Conservation (phyloP, 176 grass and related monocot genomes). For the Dendrocalamus sinicus region DNA sequence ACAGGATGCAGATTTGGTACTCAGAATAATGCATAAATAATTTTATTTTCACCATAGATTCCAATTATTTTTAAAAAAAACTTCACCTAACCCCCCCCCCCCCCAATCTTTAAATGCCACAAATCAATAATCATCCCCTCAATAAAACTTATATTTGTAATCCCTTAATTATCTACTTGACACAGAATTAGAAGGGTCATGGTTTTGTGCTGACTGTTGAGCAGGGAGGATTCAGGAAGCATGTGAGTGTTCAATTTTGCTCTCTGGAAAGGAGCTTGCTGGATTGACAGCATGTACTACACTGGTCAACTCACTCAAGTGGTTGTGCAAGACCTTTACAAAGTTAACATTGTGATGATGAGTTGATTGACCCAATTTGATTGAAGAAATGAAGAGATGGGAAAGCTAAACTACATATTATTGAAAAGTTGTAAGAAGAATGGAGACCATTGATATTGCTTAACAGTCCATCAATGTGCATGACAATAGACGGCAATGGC, state of each 20-base stretch:
- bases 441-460: neutral
- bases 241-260: neutral
- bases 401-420: neutral
- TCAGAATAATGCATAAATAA: neutral
- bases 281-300: slow-evolving; percentile 12
- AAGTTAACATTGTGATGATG: slow-evolving; percentile 7
- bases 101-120: neutral
- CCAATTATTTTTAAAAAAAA: neutral
- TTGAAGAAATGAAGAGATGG: neutral
- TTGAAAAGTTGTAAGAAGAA: neutral
- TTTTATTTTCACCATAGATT: neutral
- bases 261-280: neutral
- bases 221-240: slow-evolving; percentile 7
- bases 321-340: neutral
- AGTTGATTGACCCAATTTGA: neutral
- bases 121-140: neutral
- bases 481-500: neutral
- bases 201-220: neutral
- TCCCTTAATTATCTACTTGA: neutral
- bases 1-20: slow-evolving; percentile 5
- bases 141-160: neutral
- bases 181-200: slow-evolving; percentile 1
- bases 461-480: neutral
- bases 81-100: neutral
- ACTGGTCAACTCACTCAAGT: neutral